Percentiles rank a stretch among this genome's conserved stretches.
Conservation (phyloP, 176 grass and related monocot species). For the Triticum aestivum region IWGSC_CS_RefSeq_v2.1 NC_057808.1:524955993-524956492, state of each 20-base stretch:
- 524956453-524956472: neutral
- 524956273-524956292: too few relatives aligned
- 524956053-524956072: neutral
- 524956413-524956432: neutral
- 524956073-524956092: neutral
- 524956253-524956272: neutral
- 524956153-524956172: too few relatives aligned
- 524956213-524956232: conserved; percentile 26
- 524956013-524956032: too few relatives aligned
- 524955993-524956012: too few relatives aligned
- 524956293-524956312: too few relatives aligned
- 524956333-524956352: neutral
- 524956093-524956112: neutral
- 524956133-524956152: neutral
- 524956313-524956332: neutral
- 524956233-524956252: neutral
- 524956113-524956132: neutral
- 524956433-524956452: neutral
- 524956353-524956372: neutral
- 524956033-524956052: too few relatives aligned
- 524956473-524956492: too few relatives aligned
- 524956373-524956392: neutral
- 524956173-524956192: neutral
- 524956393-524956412: neutral
- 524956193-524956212: too few relatives aligned